These are phyloP conservation scores for Tolypocladium ovalisporum DNA, from an alignment of 2,329 filamentous ascomycete species.

Conservation along the genomic window DNA sequence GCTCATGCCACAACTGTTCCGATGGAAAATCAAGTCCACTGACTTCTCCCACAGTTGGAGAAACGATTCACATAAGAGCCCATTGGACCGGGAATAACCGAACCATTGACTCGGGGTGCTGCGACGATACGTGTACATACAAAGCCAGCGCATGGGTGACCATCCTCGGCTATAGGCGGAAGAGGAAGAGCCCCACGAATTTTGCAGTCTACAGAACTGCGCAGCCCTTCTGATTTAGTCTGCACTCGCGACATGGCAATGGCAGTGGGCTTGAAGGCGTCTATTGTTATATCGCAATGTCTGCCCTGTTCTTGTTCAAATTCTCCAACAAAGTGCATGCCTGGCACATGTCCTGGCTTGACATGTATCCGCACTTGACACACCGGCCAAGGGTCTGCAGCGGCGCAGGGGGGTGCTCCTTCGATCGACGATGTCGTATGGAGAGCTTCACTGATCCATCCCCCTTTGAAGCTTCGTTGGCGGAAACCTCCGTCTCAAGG, in stretches of 20 bases:
- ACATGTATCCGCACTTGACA: constrained; percentile 85
- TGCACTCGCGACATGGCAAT: background rate
- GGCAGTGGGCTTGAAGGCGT: background rate
- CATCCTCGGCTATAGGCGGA: background rate
- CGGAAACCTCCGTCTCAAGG: constrained; percentile 22
- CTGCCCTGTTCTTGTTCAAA: constrained; percentile 67
- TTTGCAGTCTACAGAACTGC: background rate
- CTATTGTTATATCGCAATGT: constrained; percentile 38
- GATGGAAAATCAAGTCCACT: background rate
- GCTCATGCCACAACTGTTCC: background rate
- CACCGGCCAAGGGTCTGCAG: constrained; percentile 74
- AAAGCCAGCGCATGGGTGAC: constrained; percentile 1
- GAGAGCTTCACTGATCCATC: constrained; percentile 22
- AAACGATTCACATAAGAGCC: constrained; percentile 34
- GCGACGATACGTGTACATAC: constrained; percentile 9
- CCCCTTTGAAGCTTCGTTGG: constrained; percentile 8
- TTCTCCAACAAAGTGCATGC: constrained; percentile 84
- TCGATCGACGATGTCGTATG: constrained; percentile 17
- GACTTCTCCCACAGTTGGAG: constrained; percentile 31
- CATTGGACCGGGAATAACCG: background rate
- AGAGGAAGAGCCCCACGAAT: background rate
- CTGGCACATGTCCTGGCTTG: constrained; percentile 88
- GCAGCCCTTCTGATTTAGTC: background rate
- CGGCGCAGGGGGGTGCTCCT: constrained; percentile 21
- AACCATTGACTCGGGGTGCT: background rate